Evolutionary conservation across 345 rosid species (phyloP), one percentile per base, ranked within the genome.

Genomic region (Eutrema yunnanense): DNA sequence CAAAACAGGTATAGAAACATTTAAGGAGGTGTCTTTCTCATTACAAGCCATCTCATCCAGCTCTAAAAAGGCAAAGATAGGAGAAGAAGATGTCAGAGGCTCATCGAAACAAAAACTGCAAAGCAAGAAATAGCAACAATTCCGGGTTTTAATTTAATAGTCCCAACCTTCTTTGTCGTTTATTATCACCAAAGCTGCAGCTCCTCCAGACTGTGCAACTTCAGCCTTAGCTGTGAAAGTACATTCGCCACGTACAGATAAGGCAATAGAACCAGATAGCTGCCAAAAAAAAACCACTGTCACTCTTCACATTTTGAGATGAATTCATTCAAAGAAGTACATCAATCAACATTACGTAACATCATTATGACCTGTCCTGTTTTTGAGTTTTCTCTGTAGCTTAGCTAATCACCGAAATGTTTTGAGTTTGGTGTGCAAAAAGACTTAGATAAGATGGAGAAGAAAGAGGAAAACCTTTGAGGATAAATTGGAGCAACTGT

Each of bases 201-300:
- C 99, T 70, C 97, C 96, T 79, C 75, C 91, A 27, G 85, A 56
- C 70, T 90, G 91, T 62, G 96, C 96, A 79, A 86, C 69, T 79
- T 82, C 58, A 73, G 96, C 98, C 77, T 92, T 96, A 27, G 61
- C 62, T 2, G 82, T 82, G 81, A 87, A 96, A 44, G 84, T 71
- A 81, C 99, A 92, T 46, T 86, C 96, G 11, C 99, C 97, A 34
- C 99, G 95, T 47, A 70, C 57, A 54, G 90, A 79, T 70, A 90
- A 64, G 29, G 85, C 98, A 76, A 86, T 49, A 19, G 82, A 82
- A 59, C 96, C 88, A 79, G 86, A 79, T 33, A 96, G 40, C 99
- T 96, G 82, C 68, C 76, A n/a, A 7, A 14, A 30, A 1, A 32
- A 63, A 22, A 13, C 2, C 14, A 32, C 22, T 5, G 4, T 12